Conservation (phyloP, 2,329 filamentous ascomycete genomes). For the Penicillium sumatraense region DNA sequence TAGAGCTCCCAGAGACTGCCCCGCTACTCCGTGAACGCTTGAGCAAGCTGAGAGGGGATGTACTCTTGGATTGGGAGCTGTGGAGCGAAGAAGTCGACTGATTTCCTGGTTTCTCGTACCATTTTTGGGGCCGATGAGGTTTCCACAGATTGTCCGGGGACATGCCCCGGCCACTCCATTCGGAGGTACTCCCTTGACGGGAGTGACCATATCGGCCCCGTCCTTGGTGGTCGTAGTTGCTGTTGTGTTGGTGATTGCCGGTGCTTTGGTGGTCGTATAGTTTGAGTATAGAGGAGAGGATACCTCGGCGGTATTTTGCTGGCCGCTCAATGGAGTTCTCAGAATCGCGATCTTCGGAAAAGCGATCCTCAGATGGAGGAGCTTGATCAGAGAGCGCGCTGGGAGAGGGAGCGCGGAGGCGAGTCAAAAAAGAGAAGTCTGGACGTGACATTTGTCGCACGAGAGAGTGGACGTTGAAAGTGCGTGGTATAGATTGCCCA, state of each 20-base stretch:
- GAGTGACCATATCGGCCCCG: constrained; percentile 34
- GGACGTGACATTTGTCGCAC: constrained; percentile 43
- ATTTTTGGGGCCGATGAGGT: constrained; percentile 38
- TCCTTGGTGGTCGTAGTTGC: constrained; percentile 21
- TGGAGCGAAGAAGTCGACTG: constrained; percentile 41
- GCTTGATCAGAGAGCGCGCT: constrained; percentile 39
- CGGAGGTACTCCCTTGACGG: constrained; percentile 37
- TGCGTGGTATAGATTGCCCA: constrained; percentile 32
- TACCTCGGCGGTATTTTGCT: constrained; percentile 71
- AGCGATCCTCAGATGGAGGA: constrained; percentile 40
- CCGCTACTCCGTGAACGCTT: constrained; percentile 44
- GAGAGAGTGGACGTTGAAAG: constrained; percentile 37
- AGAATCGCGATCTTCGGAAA: constrained; percentile 48
- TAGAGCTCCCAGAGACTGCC: constrained; percentile 13
- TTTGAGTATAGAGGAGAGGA: constrained; percentile 73
- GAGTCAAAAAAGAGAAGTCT: constrained; percentile 38
- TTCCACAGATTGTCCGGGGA: constrained; percentile 40
- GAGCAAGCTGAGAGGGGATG: constrained; percentile 35
- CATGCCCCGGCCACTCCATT: constrained; percentile 34
- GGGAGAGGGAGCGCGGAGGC: constrained; percentile 37
- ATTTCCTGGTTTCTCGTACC: constrained; percentile 46
- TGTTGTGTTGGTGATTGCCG: too few species aligned
- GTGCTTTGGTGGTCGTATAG: constrained; percentile 62
- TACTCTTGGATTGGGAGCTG: constrained; percentile 34
- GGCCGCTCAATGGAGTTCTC: constrained; percentile 70